Percentiles rank a stretch among this genome's conserved stretches.
Conservation (phyloP, 2,329 filamentous ascomycete genomes). For the Trichoderma pleuroti region DNA sequence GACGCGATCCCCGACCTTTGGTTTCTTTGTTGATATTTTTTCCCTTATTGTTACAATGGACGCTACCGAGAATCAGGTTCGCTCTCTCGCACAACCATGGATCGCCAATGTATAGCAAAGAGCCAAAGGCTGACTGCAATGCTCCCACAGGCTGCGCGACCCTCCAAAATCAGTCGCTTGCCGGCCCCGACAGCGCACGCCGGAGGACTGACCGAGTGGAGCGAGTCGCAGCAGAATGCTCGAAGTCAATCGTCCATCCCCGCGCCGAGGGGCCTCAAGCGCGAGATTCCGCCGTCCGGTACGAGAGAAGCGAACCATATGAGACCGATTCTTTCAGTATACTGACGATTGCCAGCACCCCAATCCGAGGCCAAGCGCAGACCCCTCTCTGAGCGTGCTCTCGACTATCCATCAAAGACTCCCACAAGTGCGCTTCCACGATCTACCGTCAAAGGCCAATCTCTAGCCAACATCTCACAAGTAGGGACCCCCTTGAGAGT, state of each 20-base stretch:
- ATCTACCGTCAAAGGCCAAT: conserved; percentile 44
- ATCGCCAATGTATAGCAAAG: neutral
- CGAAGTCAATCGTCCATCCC: conserved; percentile 44
- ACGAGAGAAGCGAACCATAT: conserved; percentile 17
- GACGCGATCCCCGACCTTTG: conserved; percentile 14
- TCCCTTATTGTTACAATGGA: conserved; percentile 30
- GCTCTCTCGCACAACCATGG: conserved; percentile 8
- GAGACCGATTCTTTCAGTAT: neutral
- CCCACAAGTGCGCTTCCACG: conserved; percentile 40
- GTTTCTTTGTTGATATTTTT: neutral
- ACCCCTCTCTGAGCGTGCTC: conserved; percentile 52
- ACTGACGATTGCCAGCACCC: conserved; percentile 37
- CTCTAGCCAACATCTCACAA: conserved; percentile 34
- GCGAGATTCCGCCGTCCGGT: conserved; percentile 47
- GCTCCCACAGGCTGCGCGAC: conserved; percentile 27
- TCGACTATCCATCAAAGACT: conserved; percentile 44
- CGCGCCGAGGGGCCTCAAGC: conserved; percentile 49
- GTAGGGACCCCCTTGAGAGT: conserved; percentile 23
- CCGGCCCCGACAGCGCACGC: conserved; percentile 29
- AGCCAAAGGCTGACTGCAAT: neutral
- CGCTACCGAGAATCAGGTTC: conserved; percentile 31
- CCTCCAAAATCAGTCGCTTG: conserved; percentile 33
- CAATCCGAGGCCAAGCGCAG: conserved; percentile 60
- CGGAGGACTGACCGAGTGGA: conserved; percentile 50
- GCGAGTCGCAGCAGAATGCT: conserved; percentile 58